Conservation (phyloP, 805 yeast species). For the Metschnikowia koreensis region DNA sequence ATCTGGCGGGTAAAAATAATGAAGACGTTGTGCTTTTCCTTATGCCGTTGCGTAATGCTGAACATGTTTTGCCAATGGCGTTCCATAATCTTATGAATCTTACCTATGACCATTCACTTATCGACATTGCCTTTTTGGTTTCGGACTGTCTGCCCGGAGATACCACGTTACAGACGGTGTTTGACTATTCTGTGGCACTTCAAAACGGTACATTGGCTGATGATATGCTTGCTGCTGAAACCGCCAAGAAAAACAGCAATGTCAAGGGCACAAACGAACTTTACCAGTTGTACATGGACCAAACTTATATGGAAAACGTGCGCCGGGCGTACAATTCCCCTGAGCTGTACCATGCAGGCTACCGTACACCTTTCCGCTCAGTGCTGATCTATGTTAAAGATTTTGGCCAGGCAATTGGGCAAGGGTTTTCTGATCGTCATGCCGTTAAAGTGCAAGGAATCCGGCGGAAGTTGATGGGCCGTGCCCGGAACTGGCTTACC, state of each 20-base stretch:
- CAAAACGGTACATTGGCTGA: conserved; percentile 66
- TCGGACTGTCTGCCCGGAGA: conserved; percentile 76
- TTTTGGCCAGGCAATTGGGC: conserved; percentile 82
- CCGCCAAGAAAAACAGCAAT: conserved; percentile 28
- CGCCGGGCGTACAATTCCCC: conserved; percentile 62
- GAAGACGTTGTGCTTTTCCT: conserved; percentile 65
- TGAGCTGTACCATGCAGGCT: conserved; percentile 52
- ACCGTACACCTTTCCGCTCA: conserved; percentile 68
- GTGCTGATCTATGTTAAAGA: conserved; percentile 79
- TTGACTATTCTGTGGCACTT: conserved; percentile 62
- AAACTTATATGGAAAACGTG: conserved; percentile 54
- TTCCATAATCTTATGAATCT: conserved; percentile 83
- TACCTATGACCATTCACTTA: conserved; percentile 76
- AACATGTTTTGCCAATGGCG: conserved; percentile 72
- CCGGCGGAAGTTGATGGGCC: conserved; percentile 79
- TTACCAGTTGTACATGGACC: conserved; percentile 69
- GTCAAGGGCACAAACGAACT: conserved; percentile 59
- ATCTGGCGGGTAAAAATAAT: conserved; percentile 19
- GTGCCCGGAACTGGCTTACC: conserved; percentile 83
- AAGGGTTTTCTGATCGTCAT: conserved; percentile 79
- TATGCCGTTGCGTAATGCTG: conserved; percentile 80
- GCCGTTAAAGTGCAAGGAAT: conserved; percentile 85
- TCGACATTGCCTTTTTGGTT: conserved; percentile 78
- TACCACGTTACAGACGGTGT: conserved; percentile 60
- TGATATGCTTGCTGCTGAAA: conserved; percentile 44